Percentiles rank a stretch among this genome's conserved stretches.
These are phyloP conservation scores for Trichoderma sp. DNA, from an alignment of 2,329 filamentous ascomycete species.

Conservation along the genomic window DNA sequence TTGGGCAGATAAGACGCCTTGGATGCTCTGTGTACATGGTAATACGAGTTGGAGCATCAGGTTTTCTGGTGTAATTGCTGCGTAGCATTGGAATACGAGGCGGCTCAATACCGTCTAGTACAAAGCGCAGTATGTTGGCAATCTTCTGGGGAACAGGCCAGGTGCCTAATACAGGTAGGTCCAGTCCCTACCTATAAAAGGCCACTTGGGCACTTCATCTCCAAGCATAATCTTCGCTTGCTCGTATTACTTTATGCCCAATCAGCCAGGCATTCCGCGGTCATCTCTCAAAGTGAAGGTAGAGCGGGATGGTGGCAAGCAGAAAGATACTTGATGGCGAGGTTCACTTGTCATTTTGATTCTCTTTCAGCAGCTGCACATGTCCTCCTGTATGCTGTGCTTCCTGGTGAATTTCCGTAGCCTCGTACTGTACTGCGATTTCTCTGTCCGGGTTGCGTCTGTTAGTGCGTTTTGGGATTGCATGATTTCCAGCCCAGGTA, in stretches of 20 bases:
- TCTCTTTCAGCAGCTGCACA: neutral
- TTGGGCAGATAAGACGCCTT: neutral
- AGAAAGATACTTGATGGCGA: neutral
- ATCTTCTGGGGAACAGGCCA: neutral
- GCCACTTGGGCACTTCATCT: neutral
- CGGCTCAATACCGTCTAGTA: neutral
- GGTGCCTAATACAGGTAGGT: neutral
- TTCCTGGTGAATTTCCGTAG: neutral
- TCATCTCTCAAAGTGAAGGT: neutral
- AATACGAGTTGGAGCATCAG: neutral
- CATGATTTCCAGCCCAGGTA: neutral
- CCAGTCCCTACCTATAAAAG: neutral
- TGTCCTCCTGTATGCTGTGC: neutral
- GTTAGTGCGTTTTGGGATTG: slow-evolving; percentile 2
- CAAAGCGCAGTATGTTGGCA: neutral
- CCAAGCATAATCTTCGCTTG: neutral
- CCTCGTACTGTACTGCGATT: neutral
- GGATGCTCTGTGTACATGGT: neutral
- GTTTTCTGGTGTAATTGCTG: neutral
- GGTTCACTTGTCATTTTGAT: neutral
- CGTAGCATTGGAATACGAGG: neutral
- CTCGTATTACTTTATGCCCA: neutral
- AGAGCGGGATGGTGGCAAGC: neutral
- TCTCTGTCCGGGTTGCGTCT: neutral
- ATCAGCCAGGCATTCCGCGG: neutral